Evolutionary conservation across 2,329 filamentous ascomycete genomes (phyloP).

Genomic region (Claviceps pazoutovae): DNA sequence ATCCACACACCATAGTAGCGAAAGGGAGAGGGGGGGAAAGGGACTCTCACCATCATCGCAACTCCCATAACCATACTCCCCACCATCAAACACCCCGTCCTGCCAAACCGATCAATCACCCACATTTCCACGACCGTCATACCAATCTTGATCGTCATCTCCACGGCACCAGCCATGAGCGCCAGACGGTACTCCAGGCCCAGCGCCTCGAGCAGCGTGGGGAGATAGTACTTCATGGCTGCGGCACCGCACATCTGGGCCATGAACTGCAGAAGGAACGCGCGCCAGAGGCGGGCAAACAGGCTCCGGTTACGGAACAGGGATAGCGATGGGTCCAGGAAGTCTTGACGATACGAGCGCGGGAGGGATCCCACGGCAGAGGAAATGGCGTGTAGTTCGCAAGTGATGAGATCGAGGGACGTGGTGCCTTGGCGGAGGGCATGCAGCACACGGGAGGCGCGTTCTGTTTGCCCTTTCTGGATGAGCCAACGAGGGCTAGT

Average conservation of each 20-base stretch:
- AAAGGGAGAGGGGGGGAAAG: no score
- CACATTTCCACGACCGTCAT: constrained; percentile 43
- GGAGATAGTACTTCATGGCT: constrained; percentile 47
- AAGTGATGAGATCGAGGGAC: constrained; percentile 21
- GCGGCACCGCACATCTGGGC: constrained; percentile 45
- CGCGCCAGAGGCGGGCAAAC: constrained; percentile 40
- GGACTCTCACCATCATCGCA: constrained; percentile 32
- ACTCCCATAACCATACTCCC: constrained; percentile 39
- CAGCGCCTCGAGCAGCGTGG: constrained; percentile 35
- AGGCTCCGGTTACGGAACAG: constrained; percentile 35
- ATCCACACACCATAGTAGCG: no score
- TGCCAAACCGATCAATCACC: constrained; percentile 38
- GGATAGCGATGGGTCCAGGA: constrained; percentile 15
- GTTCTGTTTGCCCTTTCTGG: constrained; percentile 30
- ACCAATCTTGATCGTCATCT: constrained; percentile 42
- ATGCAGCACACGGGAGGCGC: constrained; percentile 28
- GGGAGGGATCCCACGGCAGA: constrained; percentile 27
- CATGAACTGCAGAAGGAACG: constrained; percentile 43
- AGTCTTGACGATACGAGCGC: constrained; percentile 10
- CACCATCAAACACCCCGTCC: constrained; percentile 31
- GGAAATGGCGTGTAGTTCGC: constrained; percentile 32
- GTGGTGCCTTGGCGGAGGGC: constrained; percentile 35
- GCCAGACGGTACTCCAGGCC: constrained; percentile 33
- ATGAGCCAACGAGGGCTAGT: constrained; percentile 40
- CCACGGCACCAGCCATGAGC: constrained; percentile 39